Evolutionary conservation across 257 asterid genomes (phyloP).

Genomic region (Solanum rostratum): DNA sequence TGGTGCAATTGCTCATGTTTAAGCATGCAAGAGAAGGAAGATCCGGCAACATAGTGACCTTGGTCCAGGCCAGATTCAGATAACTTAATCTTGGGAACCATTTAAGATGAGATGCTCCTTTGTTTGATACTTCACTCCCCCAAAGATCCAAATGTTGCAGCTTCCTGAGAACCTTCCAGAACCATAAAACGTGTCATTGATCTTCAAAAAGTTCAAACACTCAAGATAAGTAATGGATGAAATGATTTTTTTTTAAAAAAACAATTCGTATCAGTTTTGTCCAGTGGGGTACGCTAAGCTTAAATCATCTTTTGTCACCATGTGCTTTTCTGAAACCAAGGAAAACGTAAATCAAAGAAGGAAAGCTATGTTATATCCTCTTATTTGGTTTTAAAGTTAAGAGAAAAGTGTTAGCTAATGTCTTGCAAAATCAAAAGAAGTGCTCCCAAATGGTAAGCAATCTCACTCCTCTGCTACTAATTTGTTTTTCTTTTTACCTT

Average conservation of each 20-base stretch:
- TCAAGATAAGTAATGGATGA: not conserved
- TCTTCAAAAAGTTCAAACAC: not conserved
- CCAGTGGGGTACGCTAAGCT: not conserved
- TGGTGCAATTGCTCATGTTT: constrained; percentile 80
- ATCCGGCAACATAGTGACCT: constrained; percentile 50
- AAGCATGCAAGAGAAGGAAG: constrained; percentile 48
- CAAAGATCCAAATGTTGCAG: constrained; percentile 74
- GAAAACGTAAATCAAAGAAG: not conserved
- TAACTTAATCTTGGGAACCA: constrained; percentile 47
- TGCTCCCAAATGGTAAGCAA: not conserved
- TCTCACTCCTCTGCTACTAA: not conserved
- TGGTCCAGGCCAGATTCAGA: constrained; percentile 80
- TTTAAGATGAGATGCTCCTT: constrained; percentile 45
- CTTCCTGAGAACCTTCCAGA: constrained; percentile 47
- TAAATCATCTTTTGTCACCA: not conserved
- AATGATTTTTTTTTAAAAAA: not conserved
- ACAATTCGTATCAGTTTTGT: not conserved
- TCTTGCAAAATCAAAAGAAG: not conserved
- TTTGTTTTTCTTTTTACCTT: not conserved
- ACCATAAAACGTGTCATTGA: not conserved
- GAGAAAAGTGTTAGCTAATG: not conserved
- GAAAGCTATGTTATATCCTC: not conserved
- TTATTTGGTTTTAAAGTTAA: not conserved
- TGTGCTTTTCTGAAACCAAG: not conserved
- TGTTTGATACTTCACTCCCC: constrained; percentile 71